Evolutionary conservation across 257 asterid species (phyloP), one percentile per base, ranked within the genome.

Genomic region (Nicotiana undulata): DNA sequence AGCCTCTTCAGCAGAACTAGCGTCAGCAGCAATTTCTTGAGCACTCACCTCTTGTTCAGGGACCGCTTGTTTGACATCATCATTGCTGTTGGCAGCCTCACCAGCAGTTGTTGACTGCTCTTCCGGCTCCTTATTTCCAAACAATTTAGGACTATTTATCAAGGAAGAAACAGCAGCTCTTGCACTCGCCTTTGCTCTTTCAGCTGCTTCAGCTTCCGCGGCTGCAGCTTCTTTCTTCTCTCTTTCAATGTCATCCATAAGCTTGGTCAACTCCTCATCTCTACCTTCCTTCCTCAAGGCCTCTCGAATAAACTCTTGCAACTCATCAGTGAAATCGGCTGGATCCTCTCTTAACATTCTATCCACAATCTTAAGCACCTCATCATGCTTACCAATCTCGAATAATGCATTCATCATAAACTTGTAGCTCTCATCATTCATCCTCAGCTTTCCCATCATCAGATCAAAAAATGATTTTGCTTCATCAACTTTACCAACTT

Each of bases 401-500:
- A 90, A 92, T 76, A 93, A 70, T 4, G 93, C 88, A 29, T 84
- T 88, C 92, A 91, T 90, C 78, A 95, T 92, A 87, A 91, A 93
- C 81, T 85, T 90, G 81, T 91, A 91, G n/a, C 92, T 88, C 65
- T 91, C 96, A 26, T 90, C 98, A 26, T 85, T 87, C 99, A 95
- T 93, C 86, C 92, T 91, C 75, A 95, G 89, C 82, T 93, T 95
- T 12, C 94, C 91, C 53, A 86, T 85, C 99, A 95, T 95, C 91
- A 91, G 67, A 70, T 92, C 97, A 67, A 92, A 95, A 79, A 92
- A 89, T 2, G 92, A 90, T 83, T 95, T 93, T 1, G 97, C 99
- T 85, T 89, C 96, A 20, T 91, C 96, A 32, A 92, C 85, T 86
- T 91, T 91, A 29, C 96, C 98, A 70, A 86, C 94, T 83, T 91